Base-by-base conservation (phyloP, 139 green algal genomes). In the Chlorella sp. region DNA sequence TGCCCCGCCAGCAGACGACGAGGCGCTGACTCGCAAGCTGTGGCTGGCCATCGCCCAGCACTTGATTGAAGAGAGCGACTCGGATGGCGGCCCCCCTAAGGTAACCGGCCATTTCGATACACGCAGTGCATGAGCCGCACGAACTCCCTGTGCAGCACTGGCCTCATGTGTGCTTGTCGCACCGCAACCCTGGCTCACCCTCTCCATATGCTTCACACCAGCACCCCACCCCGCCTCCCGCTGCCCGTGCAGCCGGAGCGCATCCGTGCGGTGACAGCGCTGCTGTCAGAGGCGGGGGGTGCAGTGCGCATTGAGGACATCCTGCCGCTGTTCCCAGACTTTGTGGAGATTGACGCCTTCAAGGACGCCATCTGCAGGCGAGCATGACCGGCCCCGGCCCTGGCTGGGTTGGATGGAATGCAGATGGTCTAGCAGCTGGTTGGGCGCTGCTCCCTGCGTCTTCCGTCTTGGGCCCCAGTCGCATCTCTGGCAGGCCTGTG, bases 281-380 rank as follows among this genome's bases (percentile, higher is more conserved):
- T 98, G 64, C 79, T 98, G 67, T 89, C 92, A 22, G 92, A 95
- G 46, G 89, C 92, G 22, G 88, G 89, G 38, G 96, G 96, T 3
- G 84, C 96, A 80, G 87, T 99, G 6, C 94, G 95, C 80, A 97
- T 99, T 38, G 97, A 99, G 86, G 97, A 99, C 92, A 92, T 99
- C 48, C 91, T 99, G 62, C 96, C 96, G 0, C 95, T 99, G 76
- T 99, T 99, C 88, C 97, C 97, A 2, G 95, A 98, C 85, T 98
- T 99, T 92, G 94, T 97, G 38, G 91, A 95, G 54, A 99, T 99
- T 38, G 97, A 98, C 74, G 92, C 95, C 83, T 99, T 99, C 91
- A 97, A 98, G 87, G 94, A 94, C 14, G 92, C 94, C 72, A 95
- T 98, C 82, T 96, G 94, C 85, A 84, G 91, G 69, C 84, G 40